Evolutionary conservation across 257 asterid species (phyloP), one percentile per base, ranked within the genome.

Genomic region (Jasminum sambac): DNA sequence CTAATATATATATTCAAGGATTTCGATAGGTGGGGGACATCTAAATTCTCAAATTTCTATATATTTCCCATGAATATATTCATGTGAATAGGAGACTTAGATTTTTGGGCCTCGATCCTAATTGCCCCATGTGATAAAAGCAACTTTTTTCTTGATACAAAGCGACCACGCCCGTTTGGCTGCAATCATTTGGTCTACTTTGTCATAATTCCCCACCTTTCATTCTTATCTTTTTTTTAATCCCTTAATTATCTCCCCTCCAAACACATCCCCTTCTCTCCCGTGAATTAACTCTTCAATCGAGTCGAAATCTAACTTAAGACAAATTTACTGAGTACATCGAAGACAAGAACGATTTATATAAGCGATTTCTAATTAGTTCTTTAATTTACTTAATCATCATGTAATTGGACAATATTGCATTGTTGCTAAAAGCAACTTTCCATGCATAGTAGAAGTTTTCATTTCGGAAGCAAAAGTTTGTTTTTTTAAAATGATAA

Each of bases 151-250:
- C 77, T 74, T 74, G 65, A 63, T 65, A 41, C 71, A 78, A 85
- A 79, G 83, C 78, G 71, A 77, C 83, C 95, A 84, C 88, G 89
- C 91, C 83, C 83, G 78, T 78, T 78, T 75, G 83, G 76, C 78
- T 52, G 74, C 83, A 84, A 81, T 85, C 86, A 83, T 88, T 58
- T 70, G 79, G 81, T 84, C 89, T 78, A 78, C 84, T 82, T 84
- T 63, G 43, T 62, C 74, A 80, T 79, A 42, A 73, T 82, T 86
- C 74, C 11, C 60, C 68, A 43, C 70, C 13, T 6, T 25, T 37
- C 70, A 19, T 13, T 23, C 61, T 40, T 42, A 64, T 58, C 11
- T 39, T 57, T 17, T 17, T 9, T 58, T 73, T 57, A 41, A 16
- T 16, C 41, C 14, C 12, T 34, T 68, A 52, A 52, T 71, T 67